Evolutionary conservation across 768 basidiomycete genomes (phyloP).

Genomic region (Floccularia luteovirens): DNA sequence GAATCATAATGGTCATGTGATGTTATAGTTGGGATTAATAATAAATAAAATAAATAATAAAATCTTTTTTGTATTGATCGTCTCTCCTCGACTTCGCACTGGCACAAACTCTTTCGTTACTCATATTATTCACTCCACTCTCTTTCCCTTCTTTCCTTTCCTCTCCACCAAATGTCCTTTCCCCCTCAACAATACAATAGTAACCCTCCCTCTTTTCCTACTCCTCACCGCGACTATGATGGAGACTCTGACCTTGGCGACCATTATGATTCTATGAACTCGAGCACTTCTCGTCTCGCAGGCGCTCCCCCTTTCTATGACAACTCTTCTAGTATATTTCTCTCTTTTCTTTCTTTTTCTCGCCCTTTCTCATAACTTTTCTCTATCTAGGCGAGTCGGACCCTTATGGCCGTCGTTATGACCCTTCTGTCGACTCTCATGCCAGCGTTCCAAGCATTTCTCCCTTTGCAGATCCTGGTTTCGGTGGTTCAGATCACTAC

Average conservation of each 20-base stretch:
- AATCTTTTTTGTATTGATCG: too few species aligned
- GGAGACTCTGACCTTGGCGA: constrained; percentile 44
- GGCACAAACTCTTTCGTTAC: too few species aligned
- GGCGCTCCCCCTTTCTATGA: constrained; percentile 34
- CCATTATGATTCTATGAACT: constrained; percentile 41
- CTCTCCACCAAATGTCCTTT: constrained; percentile 6
- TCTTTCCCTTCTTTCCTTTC: constrained; percentile 11
- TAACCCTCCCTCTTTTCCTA: constrained; percentile 17
- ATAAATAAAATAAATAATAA: too few species aligned
- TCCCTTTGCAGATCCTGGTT: constrained; percentile 50
- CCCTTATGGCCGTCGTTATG: constrained; percentile 35
- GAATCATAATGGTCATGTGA: too few species aligned
- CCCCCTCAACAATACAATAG: constrained; percentile 10
- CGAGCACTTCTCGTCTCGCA: constrained; percentile 51
- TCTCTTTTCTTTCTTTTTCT: constrained; percentile 2
- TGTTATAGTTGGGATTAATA: too few species aligned
- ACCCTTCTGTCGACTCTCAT: constrained; percentile 55
- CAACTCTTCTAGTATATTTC: constrained; percentile 22
- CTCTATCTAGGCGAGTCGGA: constrained; percentile 24
- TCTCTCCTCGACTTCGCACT: too few species aligned
- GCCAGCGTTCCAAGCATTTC: constrained; percentile 49
- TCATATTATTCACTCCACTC: constrained; percentile 5
- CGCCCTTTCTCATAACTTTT: constrained; percentile 8
- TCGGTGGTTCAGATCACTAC: constrained; percentile 60
- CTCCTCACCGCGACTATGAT: constrained; percentile 33